A percentile compares a stretch with the other conserved stretches of the same genome.
Conservation (phyloP, 768 basidiomycete genomes). For the Mycena metata region DNA sequence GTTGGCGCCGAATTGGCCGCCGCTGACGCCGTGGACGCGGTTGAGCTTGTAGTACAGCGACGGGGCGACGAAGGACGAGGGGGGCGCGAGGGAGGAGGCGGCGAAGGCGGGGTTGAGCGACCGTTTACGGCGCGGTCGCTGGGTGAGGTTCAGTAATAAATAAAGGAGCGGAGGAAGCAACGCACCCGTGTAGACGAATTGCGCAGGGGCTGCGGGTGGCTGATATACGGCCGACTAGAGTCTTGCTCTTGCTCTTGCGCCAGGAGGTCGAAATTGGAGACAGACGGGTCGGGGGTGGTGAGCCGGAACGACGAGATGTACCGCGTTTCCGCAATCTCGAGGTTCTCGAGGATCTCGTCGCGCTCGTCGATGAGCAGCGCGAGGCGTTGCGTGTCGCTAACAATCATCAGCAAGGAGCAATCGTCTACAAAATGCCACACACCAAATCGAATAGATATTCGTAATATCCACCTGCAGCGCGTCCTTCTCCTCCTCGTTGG, state of each 20-base stretch:
- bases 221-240: constrained; percentile 70
- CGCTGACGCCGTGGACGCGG: constrained; percentile 69
- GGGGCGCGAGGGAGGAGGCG: constrained; percentile 78
- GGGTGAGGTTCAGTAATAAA: constrained; percentile 12
- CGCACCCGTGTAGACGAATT: constrained; percentile 48
- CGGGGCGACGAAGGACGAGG: constrained; percentile 84
- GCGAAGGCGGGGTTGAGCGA: constrained; percentile 74
- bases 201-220: constrained; percentile 74
- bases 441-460: constrained; percentile 84
- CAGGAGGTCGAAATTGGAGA: constrained; percentile 63
- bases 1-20: constrained; percentile 62
- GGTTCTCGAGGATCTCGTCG: constrained; percentile 81
- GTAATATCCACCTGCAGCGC: constrained; percentile 74
- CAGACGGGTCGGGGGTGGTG: constrained; percentile 80
- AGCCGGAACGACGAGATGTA: constrained; percentile 84
- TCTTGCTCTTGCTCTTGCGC: constrained; percentile 55
- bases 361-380: constrained; percentile 80
- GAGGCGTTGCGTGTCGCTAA: constrained; percentile 78
- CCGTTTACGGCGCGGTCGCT: constrained; percentile 60
- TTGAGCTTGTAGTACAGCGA: constrained; percentile 85
- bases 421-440: constrained; percentile 25
- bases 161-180: background rate
- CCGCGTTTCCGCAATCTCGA: constrained; percentile 84
- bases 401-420: constrained; percentile 18
- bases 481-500: constrained; percentile 58